A percentile compares a stretch with the other conserved stretches of the same genome.
phyloP scores from a whole-genome alignment of 2,329 filamentous ascomycete genomes.

The Claviceps sp. region DNA sequence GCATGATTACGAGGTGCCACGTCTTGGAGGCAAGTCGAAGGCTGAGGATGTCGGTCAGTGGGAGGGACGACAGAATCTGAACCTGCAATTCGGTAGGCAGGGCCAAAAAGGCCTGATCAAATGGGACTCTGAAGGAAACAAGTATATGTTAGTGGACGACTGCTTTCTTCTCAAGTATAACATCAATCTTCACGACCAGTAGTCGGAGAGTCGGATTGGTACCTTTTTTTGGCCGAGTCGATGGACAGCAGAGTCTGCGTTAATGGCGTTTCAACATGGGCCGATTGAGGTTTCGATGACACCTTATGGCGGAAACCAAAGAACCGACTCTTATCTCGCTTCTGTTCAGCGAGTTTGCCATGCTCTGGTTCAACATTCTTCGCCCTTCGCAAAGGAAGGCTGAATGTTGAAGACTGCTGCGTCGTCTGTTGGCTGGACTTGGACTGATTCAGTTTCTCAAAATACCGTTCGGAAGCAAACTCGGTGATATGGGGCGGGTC shows the following conservation, averaged over 20 bases:
- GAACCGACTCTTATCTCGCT: constrained; percentile 30
- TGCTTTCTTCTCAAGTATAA: background rate
- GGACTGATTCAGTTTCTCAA: constrained; percentile 45
- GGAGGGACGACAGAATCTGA: constrained; percentile 46
- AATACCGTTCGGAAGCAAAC: constrained; percentile 52
- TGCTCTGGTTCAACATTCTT: constrained; percentile 19
- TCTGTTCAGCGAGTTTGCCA: constrained; percentile 18
- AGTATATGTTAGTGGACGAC: constrained; percentile 8
- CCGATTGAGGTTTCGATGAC: constrained; percentile 19
- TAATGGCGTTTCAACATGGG: constrained; percentile 7
- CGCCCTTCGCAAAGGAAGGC: constrained; percentile 33
- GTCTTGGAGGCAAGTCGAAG: constrained; percentile 44
- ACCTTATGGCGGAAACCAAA: constrained; percentile 27
- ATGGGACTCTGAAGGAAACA: constrained; percentile 24
- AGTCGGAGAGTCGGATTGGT: background rate
- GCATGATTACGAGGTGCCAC: constrained; percentile 44
- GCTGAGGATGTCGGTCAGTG: constrained; percentile 46
- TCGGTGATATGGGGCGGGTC: constrained; percentile 51
- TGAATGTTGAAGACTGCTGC: constrained; percentile 33
- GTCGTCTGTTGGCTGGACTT: constrained; percentile 30
- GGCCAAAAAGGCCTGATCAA: constrained; percentile 43
- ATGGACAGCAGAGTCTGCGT: constrained; percentile 9
- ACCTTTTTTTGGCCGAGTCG: constrained; percentile 22
- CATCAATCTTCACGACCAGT: too few relatives aligned
- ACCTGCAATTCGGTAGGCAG: constrained; percentile 50